Conservation (phyloP, 306 rosid genomes). For the Calophaca sinica region DNA sequence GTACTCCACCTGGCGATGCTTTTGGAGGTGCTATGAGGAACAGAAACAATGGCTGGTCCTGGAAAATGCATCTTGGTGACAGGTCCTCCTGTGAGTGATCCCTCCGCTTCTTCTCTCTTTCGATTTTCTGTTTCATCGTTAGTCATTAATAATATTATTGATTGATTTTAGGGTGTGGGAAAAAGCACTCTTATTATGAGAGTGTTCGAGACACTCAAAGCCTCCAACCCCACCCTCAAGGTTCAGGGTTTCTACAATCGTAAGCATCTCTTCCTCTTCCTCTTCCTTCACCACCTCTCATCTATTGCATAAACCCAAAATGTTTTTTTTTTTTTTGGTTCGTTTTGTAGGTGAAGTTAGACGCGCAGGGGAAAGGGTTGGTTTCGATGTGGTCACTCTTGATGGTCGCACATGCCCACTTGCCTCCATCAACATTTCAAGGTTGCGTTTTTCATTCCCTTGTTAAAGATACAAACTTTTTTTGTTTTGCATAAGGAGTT, state of each 20-base stretch:
- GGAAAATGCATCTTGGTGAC: slow-evolving; percentile 78
- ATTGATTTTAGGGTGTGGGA: slow-evolving; percentile 68
- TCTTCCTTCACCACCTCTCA: neutral
- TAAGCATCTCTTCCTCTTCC: slow-evolving; percentile 38
- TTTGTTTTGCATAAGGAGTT: slow-evolving; percentile 16
- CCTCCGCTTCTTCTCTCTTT: neutral
- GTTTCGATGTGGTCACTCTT: slow-evolving; percentile 80
- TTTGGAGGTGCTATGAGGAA: neutral
- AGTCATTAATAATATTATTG: neutral
- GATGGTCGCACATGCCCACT: slow-evolving; percentile 78
- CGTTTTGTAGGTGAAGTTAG: slow-evolving; percentile 72
- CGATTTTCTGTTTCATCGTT: neutral
- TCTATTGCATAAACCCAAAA: neutral
- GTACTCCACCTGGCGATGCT: too few species aligned
- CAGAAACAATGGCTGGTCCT: slow-evolving; percentile 50
- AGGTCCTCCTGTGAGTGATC: slow-evolving; percentile 69
- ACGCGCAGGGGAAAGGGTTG: slow-evolving; percentile 64
- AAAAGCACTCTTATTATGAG: slow-evolving; percentile 73
- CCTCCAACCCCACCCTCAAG: slow-evolving; percentile 67
- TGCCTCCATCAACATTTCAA: slow-evolving; percentile 65
- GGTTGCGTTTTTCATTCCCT: slow-evolving; percentile 44
- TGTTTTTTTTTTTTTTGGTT: neutral
- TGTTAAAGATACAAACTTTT: slow-evolving; percentile 18
- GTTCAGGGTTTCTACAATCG: slow-evolving; percentile 86
- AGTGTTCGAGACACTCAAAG: slow-evolving; percentile 64